phyloP scores from a whole-genome alignment of 1,139 yeast species.

The Blastobotrys buckinghamii region DNA sequence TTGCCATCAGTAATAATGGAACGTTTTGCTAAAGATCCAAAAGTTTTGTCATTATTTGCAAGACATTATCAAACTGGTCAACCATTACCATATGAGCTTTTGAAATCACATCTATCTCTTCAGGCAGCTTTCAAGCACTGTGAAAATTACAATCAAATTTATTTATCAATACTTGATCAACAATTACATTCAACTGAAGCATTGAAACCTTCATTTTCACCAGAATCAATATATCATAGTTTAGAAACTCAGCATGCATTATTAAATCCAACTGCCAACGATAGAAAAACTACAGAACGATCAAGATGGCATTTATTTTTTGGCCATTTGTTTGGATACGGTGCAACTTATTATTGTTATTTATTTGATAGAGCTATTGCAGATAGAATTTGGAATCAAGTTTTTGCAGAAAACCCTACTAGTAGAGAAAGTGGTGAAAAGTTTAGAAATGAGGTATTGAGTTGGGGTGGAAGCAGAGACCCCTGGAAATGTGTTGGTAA shows the following conservation, averaged over 20 bases:
- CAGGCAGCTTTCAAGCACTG: constrained; percentile 55
- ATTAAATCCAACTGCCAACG: constrained; percentile 26
- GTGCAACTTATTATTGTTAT: constrained; percentile 91
- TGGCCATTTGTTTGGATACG: constrained; percentile 90
- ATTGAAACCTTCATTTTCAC: constrained; percentile 38
- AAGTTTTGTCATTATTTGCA: constrained; percentile 70
- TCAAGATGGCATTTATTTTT: constrained; percentile 93
- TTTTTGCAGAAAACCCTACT: constrained; percentile 61
- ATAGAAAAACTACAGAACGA: constrained; percentile 23
- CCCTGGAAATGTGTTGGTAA: constrained; percentile 87
- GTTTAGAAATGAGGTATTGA: constrained; percentile 62
- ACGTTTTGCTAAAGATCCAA: constrained; percentile 74
- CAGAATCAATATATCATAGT: constrained; percentile 57
- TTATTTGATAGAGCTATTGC: constrained; percentile 91
- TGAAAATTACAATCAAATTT: constrained; percentile 81
- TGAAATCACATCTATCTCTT: constrained; percentile 48
- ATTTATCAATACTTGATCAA: constrained; percentile 88
- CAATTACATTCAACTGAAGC: constrained; percentile 48
- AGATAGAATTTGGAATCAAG: constrained; percentile 69
- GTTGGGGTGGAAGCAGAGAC: constrained; percentile 92
- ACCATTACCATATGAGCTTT: constrained; percentile 46
- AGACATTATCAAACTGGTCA: constrained; percentile 66
- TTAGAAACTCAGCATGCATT: constrained; percentile 46
- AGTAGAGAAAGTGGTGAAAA: constrained; percentile 66
- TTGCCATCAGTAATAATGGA: constrained; percentile 95